Evolutionary conservation across 306 rosid species (phyloP).

Genomic region (Vachellia collinsii): DNA sequence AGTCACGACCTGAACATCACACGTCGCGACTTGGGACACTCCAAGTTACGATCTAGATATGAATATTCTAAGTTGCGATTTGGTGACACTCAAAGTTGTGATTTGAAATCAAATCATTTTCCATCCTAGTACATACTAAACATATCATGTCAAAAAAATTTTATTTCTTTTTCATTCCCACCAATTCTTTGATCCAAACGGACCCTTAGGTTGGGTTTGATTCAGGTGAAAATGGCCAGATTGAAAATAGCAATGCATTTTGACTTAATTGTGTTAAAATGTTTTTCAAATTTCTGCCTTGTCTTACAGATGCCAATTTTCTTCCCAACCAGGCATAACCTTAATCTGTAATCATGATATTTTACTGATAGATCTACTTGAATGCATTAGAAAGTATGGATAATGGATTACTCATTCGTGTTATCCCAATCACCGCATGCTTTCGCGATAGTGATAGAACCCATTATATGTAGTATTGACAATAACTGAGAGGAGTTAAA

Average conservation of each 20-base stretch:
- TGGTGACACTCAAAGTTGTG: too few relatives aligned
- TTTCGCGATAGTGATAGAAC: neutral
- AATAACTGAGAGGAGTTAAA: conserved; percentile 1
- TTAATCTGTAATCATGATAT: neutral
- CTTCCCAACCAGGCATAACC: neutral
- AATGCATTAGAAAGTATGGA: neutral
- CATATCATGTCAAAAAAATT: too few relatives aligned
- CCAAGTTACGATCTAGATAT: too few relatives aligned
- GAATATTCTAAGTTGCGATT: too few relatives aligned
- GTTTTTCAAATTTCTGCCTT: neutral
- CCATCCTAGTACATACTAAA: too few relatives aligned
- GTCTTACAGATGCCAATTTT: neutral
- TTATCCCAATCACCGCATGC: neutral
- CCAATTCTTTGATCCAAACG: too few relatives aligned
- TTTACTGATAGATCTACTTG: neutral
- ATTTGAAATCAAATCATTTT: too few relatives aligned
- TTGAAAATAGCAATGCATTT: neutral
- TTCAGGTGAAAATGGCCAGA: neutral
- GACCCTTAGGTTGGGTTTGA: neutral
- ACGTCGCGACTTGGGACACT: too few relatives aligned
- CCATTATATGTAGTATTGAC: neutral
- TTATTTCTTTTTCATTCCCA: too few relatives aligned
- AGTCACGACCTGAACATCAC: too few relatives aligned
- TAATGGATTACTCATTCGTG: neutral
- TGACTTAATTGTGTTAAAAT: neutral